Evolutionary conservation across 2,329 filamentous ascomycete genomes (phyloP), one percentile per base, ranked within the genome.

Genomic region (Aspergillus aculeatus): DNA sequence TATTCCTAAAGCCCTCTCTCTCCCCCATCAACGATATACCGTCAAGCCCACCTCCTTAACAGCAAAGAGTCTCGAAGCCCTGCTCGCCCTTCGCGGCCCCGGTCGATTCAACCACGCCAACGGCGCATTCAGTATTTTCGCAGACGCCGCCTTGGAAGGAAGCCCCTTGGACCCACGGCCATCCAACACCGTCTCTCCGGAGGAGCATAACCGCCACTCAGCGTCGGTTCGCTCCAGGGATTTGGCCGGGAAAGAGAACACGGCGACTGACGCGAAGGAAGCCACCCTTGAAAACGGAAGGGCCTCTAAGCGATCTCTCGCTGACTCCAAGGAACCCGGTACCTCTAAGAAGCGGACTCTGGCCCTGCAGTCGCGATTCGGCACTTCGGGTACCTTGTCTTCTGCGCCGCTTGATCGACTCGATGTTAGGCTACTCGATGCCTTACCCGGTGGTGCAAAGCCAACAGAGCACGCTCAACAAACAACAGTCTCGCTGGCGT

Each of bases 71-170:
- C 78, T 96, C 11, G 80, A 83, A 5, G 88, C 88, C 2, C 78
- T 96, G 47, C 78, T 94, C 16, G 83, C 87, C 16, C 83, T 87
- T 50, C 84, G 87, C 41, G 92, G 92, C 0, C 79, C 87, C 0
- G 86, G 89, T 1, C 83, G 90, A 50, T 85, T 84, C 47, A 92
- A 91, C 70, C 82, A 84, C 1, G 89, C 90, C 2, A 86, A 86
- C 23, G 92, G 91, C 1, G 91, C 89, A 5, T 96, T 92, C 86
- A 86, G 86, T 66, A 83, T 92, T 23, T 96, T 96, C 71, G 84
- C 89, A 5, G 86, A 90, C 60, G 87, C 87, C 44, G 75, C 77
- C 31, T 71, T 82, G 32, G 82, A 82, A 63, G 78, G 79, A 47
- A 81, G 79, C 60, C 81, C 81, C 2, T 69, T 84, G 21, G 81